phyloP scores from a whole-genome alignment of 78 protist species.

The Dictyostelium firmibasis region DNA sequence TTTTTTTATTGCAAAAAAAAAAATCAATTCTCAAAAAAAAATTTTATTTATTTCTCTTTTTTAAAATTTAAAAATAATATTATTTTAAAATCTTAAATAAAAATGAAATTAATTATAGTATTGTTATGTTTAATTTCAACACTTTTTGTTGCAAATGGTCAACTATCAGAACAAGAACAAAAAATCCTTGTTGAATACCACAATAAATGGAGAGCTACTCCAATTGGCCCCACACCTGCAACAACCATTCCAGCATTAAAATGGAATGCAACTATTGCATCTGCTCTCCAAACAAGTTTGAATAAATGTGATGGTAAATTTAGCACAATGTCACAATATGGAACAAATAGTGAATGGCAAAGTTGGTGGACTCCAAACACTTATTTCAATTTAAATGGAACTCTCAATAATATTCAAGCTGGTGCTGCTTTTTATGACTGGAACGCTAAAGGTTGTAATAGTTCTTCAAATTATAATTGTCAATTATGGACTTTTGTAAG shows the following conservation, averaged over 20 bases:
- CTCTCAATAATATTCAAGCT: neutral
- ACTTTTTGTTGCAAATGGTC: neutral
- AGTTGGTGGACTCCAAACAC: conserved; percentile 25
- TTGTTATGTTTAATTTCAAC: neutral
- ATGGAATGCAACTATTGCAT: neutral
- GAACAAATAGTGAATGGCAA: neutral
- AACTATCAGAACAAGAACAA: neutral
- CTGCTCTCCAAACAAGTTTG: neutral
- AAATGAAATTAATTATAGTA: neutral
- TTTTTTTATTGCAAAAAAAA: neutral
- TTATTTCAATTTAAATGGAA: conserved; percentile 2
- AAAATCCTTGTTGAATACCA: neutral
- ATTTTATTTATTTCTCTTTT: neutral
- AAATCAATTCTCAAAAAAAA: neutral
- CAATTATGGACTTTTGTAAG: neutral
- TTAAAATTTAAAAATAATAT: neutral
- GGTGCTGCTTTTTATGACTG: neutral
- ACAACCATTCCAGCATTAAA: neutral
- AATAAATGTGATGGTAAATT: conserved; percentile 3
- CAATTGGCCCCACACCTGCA: conserved; percentile 46
- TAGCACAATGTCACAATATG: neutral
- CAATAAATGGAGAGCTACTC: conserved; percentile 31
- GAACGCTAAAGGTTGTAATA: neutral
- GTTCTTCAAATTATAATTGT: neutral
- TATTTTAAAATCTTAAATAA: neutral